Percentiles rank a stretch among this genome's conserved stretches.
Conservation (phyloP, 345 rosid species). For the Pseudoturritis turrita region DNA sequence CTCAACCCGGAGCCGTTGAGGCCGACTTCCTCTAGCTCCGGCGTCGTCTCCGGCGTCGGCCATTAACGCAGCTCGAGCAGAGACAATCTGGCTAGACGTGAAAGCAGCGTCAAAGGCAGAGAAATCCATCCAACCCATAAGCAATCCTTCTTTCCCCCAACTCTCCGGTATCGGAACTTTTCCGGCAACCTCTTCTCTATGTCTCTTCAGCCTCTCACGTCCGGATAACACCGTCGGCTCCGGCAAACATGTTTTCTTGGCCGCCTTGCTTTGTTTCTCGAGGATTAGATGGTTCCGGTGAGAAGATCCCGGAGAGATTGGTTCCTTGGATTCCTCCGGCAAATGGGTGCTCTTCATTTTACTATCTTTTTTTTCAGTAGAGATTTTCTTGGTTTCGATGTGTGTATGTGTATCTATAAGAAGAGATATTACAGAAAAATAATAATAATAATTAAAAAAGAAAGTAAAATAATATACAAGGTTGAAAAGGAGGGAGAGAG, state of each 20-base stretch:
- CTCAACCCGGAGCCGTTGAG: constrained; percentile 35
- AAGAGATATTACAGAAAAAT: background rate
- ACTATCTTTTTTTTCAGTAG: background rate
- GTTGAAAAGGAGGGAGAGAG: constrained; percentile 24
- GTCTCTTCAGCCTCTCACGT: constrained; percentile 64
- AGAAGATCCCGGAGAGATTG: background rate
- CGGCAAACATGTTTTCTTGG: background rate
- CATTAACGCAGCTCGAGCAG: constrained; percentile 64
- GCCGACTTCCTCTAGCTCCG: constrained; percentile 14
- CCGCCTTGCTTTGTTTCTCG: background rate
- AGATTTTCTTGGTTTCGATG: background rate
- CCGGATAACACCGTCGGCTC: constrained; percentile 22
- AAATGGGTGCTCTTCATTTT: constrained; percentile 18
- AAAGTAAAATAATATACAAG: constrained; percentile 9
- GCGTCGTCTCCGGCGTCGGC: constrained; percentile 30
- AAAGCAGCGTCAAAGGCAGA: constrained; percentile 48
- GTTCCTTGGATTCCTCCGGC: constrained; percentile 11
- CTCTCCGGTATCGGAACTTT: constrained; percentile 50
- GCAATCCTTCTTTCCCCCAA: constrained; percentile 64
- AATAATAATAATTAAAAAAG: background rate
- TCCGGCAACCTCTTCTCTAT: constrained; percentile 50
- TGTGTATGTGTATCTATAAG: background rate
- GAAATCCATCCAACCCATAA: constrained; percentile 62
- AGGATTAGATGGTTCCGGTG: background rate
- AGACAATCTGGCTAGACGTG: constrained; percentile 44